Conservation (phyloP, 78 protist genomes). For the Creolimax fragrantissima region DNA sequence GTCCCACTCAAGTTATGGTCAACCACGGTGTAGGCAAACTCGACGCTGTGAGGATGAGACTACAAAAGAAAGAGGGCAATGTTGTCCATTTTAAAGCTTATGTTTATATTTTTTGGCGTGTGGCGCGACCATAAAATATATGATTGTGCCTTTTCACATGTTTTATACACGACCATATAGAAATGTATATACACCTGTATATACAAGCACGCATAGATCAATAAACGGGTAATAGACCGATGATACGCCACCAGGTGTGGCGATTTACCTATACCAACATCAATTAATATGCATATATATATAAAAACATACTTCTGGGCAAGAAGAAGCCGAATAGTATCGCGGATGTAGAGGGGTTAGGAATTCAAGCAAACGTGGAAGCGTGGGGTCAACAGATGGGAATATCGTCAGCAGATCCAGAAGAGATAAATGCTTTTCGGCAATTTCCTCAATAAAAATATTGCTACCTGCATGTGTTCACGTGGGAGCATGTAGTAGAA, state of each 20-base stretch:
- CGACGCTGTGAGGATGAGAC: background rate
- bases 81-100: no score
- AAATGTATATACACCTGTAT: no score
- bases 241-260: no score
- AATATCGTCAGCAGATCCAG: conserved; percentile 6
- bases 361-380: background rate
- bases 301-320: background rate
- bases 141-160: no score
- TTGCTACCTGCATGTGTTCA: background rate
- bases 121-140: no score
- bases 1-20: background rate
- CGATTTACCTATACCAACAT: no score
- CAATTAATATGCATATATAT: background rate
- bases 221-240: no score
- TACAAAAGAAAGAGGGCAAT: background rate
- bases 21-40: conserved; percentile 33
- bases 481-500: background rate
- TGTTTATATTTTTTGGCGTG: no score
- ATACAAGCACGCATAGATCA: no score
- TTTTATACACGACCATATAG: no score
- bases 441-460: background rate
- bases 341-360: conserved; percentile 26
- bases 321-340: conserved; percentile 11
- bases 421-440: background rate
- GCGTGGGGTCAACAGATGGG: conserved; percentile 16